Evolutionary conservation across 1,284 basidiomycete species (phyloP).

Genomic region (Phlebopus sp.): DNA sequence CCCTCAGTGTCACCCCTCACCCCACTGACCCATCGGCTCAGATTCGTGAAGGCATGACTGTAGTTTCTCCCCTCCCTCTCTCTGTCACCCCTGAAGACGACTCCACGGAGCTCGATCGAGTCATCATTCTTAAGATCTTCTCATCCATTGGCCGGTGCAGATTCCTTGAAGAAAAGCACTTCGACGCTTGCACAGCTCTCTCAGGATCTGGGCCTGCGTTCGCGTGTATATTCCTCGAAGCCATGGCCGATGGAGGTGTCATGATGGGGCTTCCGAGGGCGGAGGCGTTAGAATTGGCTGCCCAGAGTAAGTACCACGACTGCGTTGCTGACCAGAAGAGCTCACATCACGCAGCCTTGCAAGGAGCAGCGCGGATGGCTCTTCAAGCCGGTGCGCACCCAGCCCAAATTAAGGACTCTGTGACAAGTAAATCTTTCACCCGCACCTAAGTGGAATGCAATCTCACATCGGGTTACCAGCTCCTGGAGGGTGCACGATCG

Average conservation of each 20-base stretch:
- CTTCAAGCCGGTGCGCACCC: constrained; percentile 88
- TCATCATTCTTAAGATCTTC: constrained; percentile 90
- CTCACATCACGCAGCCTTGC: constrained; percentile 63
- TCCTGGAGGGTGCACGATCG: constrained; percentile 98
- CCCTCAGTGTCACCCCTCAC: background rate
- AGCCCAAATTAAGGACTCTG: constrained; percentile 95
- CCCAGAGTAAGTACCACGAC: constrained; percentile 77
- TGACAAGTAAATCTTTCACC: constrained; percentile 74
- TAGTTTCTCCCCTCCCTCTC: constrained; percentile 71
- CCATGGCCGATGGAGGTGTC: constrained; percentile 98
- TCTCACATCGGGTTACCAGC: constrained; percentile 47
- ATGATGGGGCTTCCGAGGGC: constrained; percentile 99
- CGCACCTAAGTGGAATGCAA: background rate
- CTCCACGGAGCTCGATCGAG: constrained; percentile 56
- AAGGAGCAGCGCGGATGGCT: constrained; percentile 96
- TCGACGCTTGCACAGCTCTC: constrained; percentile 96
- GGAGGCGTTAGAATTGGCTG: constrained; percentile 92
- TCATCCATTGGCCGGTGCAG: constrained; percentile 92
- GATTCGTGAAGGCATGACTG: constrained; percentile 98
- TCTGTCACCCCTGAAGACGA: constrained; percentile 37
- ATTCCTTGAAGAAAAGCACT: constrained; percentile 95
- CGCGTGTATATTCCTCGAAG: constrained; percentile 94
- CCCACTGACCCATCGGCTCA: constrained; percentile 32
- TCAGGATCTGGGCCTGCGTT: constrained; percentile 97
- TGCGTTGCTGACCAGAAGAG: background rate